These are phyloP conservation scores for Berberis vulgaris DNA, from an alignment of 164 flowering plant genomes.

Conservation along the genomic window DNA sequence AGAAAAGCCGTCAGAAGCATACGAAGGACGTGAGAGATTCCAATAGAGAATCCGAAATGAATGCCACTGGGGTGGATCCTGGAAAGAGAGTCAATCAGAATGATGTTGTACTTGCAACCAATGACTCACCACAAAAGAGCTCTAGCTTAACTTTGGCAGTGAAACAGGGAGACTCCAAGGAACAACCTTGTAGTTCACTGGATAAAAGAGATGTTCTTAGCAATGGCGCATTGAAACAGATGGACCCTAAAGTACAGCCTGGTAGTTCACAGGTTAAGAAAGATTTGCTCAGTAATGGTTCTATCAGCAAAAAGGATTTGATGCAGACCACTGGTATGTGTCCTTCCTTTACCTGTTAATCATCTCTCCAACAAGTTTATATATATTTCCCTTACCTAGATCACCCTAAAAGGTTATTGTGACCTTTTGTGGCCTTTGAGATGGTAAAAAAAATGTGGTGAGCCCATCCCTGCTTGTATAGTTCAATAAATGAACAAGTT, in stretches of 20 bases:
- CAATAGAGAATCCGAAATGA: constrained; percentile 3
- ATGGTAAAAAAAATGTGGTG: no score
- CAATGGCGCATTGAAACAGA: constrained; percentile 26
- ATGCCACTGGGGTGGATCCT: constrained; percentile 14
- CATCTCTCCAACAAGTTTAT: no score
- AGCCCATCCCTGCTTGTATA: no score
- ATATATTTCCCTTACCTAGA: background rate
- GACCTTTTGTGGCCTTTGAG: no score
- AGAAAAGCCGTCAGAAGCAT: constrained; percentile 13
- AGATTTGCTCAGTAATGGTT: no score
- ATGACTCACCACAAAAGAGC: constrained; percentile 15
- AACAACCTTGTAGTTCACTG: constrained; percentile 8
- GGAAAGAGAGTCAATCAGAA: constrained; percentile 25
- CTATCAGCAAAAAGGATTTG: no score
- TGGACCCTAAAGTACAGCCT: constrained; percentile 44
- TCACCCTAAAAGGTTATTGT: no score
- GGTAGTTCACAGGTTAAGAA: constrained; percentile 5
- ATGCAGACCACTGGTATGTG: no score
- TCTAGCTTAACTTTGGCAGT: constrained; percentile 1
- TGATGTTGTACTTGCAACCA: constrained; percentile 19
- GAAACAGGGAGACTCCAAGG: constrained; percentile 9
- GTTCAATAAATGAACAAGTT: no score
- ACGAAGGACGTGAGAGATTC: background rate
- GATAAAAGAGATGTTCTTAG: constrained; percentile 10
- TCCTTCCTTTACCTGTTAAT: no score